A percentile compares a stretch with the other conserved stretches of the same genome.
These are phyloP conservation scores for Fusarium sp. DNA, from an alignment of 2,329 filamentous ascomycete genomes.

Conservation along the genomic window DNA sequence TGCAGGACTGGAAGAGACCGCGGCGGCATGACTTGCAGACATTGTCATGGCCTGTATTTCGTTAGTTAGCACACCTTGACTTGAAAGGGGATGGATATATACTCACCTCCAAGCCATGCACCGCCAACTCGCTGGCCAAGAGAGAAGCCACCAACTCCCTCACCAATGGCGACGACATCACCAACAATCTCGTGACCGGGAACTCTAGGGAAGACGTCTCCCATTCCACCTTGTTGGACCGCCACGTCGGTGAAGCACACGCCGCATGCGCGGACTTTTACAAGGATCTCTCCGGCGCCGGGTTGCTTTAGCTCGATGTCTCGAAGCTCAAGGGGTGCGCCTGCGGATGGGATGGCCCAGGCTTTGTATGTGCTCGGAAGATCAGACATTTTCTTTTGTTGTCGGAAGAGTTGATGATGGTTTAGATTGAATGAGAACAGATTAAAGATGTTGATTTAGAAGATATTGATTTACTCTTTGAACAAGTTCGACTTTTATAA, in stretches of 20 bases:
- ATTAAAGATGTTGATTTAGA: not conserved
- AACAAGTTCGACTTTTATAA: not conserved
- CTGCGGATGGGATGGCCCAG: not conserved
- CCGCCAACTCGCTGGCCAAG: not conserved
- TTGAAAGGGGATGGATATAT: not conserved
- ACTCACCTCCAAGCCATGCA: not conserved
- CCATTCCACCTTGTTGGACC: not conserved
- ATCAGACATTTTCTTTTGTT: not conserved
- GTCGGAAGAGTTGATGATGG: not conserved
- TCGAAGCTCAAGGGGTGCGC: not conserved
- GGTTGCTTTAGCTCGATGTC: not conserved
- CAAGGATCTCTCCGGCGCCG: not conserved
- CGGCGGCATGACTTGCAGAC: not conserved
- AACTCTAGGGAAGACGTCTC: not conserved
- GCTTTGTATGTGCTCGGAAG: not conserved
- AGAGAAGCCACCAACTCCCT: not conserved
- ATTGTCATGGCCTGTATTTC: not conserved
- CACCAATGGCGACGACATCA: not conserved
- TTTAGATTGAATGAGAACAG: not conserved
- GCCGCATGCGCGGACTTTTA: not conserved
- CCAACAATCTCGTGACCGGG: not conserved
- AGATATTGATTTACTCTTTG: not conserved
- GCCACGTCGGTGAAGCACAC: not conserved
- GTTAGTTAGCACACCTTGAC: not conserved
- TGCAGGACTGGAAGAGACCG: not conserved